phyloP scores from a whole-genome alignment of 1,284 basidiomycete genomes.

The Fomitiporia mediterranea region DNA sequence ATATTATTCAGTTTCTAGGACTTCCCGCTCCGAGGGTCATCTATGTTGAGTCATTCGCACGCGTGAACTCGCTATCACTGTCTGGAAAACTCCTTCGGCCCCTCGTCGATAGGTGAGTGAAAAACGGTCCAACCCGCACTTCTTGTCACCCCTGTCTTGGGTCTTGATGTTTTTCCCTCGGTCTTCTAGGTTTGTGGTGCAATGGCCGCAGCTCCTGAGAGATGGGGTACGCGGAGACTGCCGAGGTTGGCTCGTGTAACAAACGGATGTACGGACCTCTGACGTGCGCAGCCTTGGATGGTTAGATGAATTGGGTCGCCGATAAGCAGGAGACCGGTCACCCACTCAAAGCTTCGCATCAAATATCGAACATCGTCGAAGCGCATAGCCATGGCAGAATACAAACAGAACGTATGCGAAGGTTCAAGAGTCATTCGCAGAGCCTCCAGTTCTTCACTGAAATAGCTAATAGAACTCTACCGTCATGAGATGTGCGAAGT shows the following conservation, averaged over 20 bases:
- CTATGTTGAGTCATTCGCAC: conserved; percentile 94
- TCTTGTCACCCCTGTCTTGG: conserved; percentile 5
- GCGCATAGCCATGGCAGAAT: too few relatives aligned
- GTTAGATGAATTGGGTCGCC: too few relatives aligned
- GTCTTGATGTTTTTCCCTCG: conserved; percentile 5
- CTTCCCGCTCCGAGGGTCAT: conserved; percentile 70
- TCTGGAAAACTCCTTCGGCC: conserved; percentile 79
- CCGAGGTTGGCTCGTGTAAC: conserved; percentile 61
- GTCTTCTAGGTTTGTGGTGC: conserved; percentile 68
- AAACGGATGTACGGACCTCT: neutral
- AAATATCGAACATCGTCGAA: too few relatives aligned
- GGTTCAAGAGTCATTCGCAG: too few relatives aligned
- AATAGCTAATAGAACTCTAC: too few relatives aligned
- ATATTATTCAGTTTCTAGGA: conserved; percentile 64
- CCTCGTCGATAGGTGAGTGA: conserved; percentile 70
- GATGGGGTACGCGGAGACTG: conserved; percentile 42
- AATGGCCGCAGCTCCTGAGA: conserved; percentile 68
- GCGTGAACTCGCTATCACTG: conserved; percentile 78
- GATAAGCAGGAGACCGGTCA: too few relatives aligned
- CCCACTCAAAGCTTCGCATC: too few relatives aligned
- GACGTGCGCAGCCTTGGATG: neutral
- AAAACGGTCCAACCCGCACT: neutral
- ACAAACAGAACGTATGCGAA: too few relatives aligned
- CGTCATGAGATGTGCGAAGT: too few relatives aligned
- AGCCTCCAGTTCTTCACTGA: too few relatives aligned